These are phyloP conservation scores for Chaetomium globosum DNA, from an alignment of 2,329 filamentous ascomycete species.

Conservation along the genomic window DNA sequence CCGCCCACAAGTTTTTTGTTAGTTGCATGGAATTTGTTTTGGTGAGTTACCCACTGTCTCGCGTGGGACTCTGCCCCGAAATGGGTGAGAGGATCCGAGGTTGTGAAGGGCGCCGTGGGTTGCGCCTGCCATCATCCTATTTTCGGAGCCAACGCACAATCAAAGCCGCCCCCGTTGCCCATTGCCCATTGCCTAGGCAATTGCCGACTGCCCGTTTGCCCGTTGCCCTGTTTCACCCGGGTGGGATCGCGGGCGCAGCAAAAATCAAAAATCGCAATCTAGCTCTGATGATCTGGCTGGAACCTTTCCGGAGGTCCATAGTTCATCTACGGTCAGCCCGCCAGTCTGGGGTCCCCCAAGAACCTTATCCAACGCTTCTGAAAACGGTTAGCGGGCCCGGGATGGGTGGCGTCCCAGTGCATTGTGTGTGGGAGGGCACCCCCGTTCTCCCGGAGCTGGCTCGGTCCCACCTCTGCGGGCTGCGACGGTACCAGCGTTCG, in stretches of 20 bases:
- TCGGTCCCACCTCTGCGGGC: conserved; percentile 10
- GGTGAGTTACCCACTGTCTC: background rate
- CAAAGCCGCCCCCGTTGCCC: background rate
- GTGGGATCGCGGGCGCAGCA: conserved; percentile 16
- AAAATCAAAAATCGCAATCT: conserved; percentile 14
- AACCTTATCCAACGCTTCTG: conserved; percentile 15
- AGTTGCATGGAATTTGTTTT: too few species aligned
- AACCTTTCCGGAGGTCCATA: conserved; percentile 5
- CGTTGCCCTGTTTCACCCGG: conserved; percentile 22
- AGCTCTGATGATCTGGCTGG: background rate
- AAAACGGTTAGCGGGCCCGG: conserved; percentile 24
- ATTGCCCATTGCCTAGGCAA: too few species aligned
- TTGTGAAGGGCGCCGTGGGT: background rate
- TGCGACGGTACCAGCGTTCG: background rate
- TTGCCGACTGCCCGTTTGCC: background rate
- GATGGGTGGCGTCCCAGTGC: conserved; percentile 22
- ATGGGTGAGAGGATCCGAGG: background rate
- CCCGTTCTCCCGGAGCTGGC: conserved; percentile 11
- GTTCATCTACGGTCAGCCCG: conserved; percentile 17
- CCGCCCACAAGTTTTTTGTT: too few species aligned
- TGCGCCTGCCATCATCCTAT: conserved; percentile 9
- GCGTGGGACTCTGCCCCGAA: conserved; percentile 18
- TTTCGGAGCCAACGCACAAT: background rate
- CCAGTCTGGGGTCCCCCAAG: conserved; percentile 23
- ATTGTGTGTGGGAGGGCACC: conserved; percentile 22